These are phyloP conservation scores for Parachlorella kessleri DNA, from an alignment of 139 green algal genomes.

Conservation along the genomic window DNA sequence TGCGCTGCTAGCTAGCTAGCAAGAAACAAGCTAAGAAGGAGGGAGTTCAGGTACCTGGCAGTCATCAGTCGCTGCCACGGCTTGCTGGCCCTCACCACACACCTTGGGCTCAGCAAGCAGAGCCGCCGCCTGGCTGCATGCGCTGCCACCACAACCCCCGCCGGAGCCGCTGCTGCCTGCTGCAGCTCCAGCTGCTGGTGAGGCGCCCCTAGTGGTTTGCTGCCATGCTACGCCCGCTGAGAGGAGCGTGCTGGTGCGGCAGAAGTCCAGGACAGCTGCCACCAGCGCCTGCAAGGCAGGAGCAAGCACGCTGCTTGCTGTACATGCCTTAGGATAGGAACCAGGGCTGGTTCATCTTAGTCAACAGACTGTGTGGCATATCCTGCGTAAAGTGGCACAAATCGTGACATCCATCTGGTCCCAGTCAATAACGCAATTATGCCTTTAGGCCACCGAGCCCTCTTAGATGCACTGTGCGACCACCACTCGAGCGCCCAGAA, in stretches of 20 bases:
- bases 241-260: conserved; percentile 6
- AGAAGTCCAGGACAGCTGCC: conserved; percentile 20
- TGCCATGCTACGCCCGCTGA: background rate
- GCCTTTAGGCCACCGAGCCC: too few species aligned
- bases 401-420: too few species aligned
- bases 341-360: background rate
- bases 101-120: conserved; percentile 21
- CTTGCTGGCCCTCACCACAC: too few species aligned
- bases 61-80: too few species aligned
- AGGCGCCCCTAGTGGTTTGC: background rate
- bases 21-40: too few species aligned
- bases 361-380: too few species aligned
- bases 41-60: too few species aligned
- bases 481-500: too few species aligned
- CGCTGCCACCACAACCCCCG: background rate
- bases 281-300: conserved; percentile 16
- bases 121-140: conserved; percentile 13
- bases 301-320: background rate
- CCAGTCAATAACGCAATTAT: too few species aligned
- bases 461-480: too few species aligned
- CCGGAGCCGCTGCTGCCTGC: background rate
- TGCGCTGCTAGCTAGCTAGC: too few species aligned
- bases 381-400: too few species aligned
- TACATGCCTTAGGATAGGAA: background rate
- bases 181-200: background rate